Base-by-base conservation (phyloP, 441 rosid genomes). In the Corymbia calophylla region DNA sequence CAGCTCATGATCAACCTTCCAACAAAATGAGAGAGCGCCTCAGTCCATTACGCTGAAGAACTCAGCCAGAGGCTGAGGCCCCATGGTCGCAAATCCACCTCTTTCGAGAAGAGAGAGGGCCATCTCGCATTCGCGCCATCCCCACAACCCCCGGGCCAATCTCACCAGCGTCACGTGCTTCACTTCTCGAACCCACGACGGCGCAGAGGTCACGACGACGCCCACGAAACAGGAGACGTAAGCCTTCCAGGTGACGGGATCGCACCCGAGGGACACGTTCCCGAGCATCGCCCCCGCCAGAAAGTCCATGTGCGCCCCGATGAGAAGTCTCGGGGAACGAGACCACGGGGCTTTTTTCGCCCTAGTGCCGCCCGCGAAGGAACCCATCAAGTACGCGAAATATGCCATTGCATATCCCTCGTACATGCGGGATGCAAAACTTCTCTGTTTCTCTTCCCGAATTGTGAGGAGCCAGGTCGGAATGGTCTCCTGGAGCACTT, bases 351-450 rank as follows among this genome's bases (percentile, higher is more conserved):
- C 91, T 14, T 94, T 77, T 87, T 19, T 87, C 31, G 4, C 86
- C 88, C 92, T 94, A n/a, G 90, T 86, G 21, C 96, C 95, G 91
- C 92, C 92, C 18, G 90, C 85, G 19, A 92, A 88, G 16, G 94
- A 90, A 19, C 96, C 96, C 9, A 94, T 91, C 32, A 91, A 31
- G 47, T 94, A 80, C 49, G 94, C 56, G 88, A 94, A 82, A 88
- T 94, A 94, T 25, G 97, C 96, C 95, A 95, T 87, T 84, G 95
- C 95, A 88, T 93, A 94, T 54, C 97, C 96, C 89, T 94, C 94
- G 80, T 94, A 53, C 88, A 93, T 87, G n/a, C 88, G 86, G 9
- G 92, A 92, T 44, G 92, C 92, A 31, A 81, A 86, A 70, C 93
- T 93, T 82, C 84, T 87, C 89, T 94, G 84, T 64, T 91, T 92